A percentile compares a stretch with the other conserved stretches of the same genome.
Evolutionary conservation across 2,329 filamentous ascomycete species (phyloP).

Genomic region (Colletotrichum falcatum): DNA sequence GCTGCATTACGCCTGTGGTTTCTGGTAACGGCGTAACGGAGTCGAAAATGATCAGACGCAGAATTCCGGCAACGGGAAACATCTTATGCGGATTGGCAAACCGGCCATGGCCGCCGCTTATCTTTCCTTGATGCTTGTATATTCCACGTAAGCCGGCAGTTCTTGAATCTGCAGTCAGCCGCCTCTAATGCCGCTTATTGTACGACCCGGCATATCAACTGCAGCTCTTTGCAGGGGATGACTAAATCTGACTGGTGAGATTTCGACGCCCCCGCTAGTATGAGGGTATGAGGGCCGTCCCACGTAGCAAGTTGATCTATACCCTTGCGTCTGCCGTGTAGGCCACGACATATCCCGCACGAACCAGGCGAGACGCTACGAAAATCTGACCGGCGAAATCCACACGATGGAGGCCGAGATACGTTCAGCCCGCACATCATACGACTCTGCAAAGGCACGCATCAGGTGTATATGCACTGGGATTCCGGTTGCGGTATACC

Average conservation of each 20-base stretch:
- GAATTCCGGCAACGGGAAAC: not conserved
- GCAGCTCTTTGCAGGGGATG: not conserved
- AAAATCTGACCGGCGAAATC: not conserved
- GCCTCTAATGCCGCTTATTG: no score
- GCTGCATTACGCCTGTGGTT: not conserved
- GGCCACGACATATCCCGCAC: not conserved
- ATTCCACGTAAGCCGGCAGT: rapidly evolving
- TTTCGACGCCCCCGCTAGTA: not conserved
- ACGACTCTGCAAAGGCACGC: not conserved
- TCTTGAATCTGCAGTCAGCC: no score
- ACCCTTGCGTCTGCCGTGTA: not conserved
- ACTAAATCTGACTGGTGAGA: not conserved
- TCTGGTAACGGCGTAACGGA: no score
- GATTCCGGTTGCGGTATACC: not conserved
- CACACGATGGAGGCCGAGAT: not conserved
- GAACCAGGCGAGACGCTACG: not conserved
- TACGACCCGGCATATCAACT: not conserved
- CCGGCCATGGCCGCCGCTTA: not conserved
- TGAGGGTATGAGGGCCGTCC: not conserved
- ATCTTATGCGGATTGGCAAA: no score
- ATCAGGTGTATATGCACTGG: not conserved
- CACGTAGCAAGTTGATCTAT: not conserved
- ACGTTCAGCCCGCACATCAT: not conserved
- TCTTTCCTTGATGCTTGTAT: no score
- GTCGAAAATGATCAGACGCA: not conserved